phyloP scores from a whole-genome alignment of 2,329 filamentous ascomycete genomes.

The Zymoseptoria passerinii region DNA sequence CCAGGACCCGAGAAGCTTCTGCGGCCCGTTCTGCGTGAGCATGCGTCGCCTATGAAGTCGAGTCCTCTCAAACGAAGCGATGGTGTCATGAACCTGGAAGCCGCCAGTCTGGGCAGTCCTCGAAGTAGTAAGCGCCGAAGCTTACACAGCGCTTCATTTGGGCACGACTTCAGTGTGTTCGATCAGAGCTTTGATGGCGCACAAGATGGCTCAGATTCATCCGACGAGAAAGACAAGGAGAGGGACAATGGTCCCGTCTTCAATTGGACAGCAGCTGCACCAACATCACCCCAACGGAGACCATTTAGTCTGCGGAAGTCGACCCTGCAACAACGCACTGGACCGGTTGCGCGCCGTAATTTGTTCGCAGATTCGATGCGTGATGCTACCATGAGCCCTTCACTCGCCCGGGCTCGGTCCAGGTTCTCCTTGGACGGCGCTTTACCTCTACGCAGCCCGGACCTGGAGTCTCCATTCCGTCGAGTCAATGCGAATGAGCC shows the following conservation, averaged over 20 bases:
- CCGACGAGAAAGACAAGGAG: conserved; percentile 24
- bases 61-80: conserved; percentile 91
- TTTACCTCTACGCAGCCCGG: conserved; percentile 55
- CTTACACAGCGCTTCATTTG: conserved; percentile 62
- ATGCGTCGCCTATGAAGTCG: conserved; percentile 50
- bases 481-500: conserved; percentile 57
- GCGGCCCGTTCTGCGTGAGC: conserved; percentile 37
- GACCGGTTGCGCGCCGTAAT: conserved; percentile 31
- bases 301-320: conserved; percentile 59
- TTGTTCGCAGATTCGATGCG: conserved; percentile 30
- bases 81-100: conserved; percentile 78
- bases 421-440: conserved; percentile 75
- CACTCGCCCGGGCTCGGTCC: conserved; percentile 38
- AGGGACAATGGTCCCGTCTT: conserved; percentile 27
- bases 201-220: conserved; percentile 18
- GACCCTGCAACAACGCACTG: conserved; percentile 75
- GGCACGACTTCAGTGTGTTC: conserved; percentile 65
- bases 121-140: conserved; percentile 79
- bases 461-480: conserved; percentile 54
- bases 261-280: conserved; percentile 28
- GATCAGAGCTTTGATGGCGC: conserved; percentile 44
- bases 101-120: conserved; percentile 69
- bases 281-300: conserved; percentile 27
- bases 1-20: conserved; percentile 41
- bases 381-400: conserved; percentile 21